Evolutionary conservation across 116 monocot species (phyloP).

Genomic region (Posidonia oceanica): DNA sequence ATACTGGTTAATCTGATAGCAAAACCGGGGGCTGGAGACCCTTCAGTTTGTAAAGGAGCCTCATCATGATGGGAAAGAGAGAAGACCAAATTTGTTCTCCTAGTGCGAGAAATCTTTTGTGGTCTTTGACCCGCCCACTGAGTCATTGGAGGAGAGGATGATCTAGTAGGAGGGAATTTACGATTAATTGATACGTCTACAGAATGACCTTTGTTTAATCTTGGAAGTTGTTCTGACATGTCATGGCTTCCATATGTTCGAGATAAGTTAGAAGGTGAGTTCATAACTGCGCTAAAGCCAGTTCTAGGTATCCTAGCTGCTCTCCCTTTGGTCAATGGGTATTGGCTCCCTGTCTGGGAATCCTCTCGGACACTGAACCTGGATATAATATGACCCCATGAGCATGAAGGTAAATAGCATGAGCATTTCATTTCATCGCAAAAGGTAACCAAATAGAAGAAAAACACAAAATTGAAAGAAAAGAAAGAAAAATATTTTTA

Average conservation of each 20-base stretch:
- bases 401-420: not conserved
- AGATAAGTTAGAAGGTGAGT: constrained; percentile 27
- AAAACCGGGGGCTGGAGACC: constrained; percentile 25
- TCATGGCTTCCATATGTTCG: constrained; percentile 33
- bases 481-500: no score
- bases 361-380: constrained; percentile 66
- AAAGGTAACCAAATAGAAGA: no score
- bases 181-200: constrained; percentile 26
- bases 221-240: constrained; percentile 44
- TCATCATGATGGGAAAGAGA: constrained; percentile 73
- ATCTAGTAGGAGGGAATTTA: constrained; percentile 44
- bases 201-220: constrained; percentile 35
- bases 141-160: constrained; percentile 46
- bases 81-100: constrained; percentile 65
- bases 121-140: constrained; percentile 72
- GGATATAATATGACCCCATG: constrained; percentile 9
- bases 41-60: constrained; percentile 25
- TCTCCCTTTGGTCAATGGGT: constrained; percentile 52
- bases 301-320: constrained; percentile 52
- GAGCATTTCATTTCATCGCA: not conserved
- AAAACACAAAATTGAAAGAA: no score
- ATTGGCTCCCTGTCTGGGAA: constrained; percentile 38
- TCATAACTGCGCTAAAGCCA: constrained; percentile 30
- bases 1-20: constrained; percentile 18
- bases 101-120: constrained; percentile 49